A percentile compares a stretch with the other conserved stretches of the same genome.
phyloP scores from a whole-genome alignment of 2,329 filamentous ascomycete genomes.

The Zasmidium citrigriseum region DNA sequence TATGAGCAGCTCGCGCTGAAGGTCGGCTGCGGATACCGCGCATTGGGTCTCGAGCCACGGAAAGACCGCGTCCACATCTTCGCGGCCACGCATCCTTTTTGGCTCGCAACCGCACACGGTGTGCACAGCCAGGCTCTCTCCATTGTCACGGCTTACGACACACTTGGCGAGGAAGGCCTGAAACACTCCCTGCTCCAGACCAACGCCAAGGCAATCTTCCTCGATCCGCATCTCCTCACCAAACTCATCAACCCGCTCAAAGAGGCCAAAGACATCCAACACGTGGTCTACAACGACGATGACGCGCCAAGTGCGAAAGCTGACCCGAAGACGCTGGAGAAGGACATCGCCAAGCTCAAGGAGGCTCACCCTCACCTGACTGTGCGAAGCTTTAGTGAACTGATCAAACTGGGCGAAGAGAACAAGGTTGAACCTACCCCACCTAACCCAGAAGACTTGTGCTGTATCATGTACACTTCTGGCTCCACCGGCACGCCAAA shows the following conservation, averaged over 20 bases:
- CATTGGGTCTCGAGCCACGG: conserved; percentile 66
- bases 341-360: conserved; percentile 57
- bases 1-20: conserved; percentile 71
- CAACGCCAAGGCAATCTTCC: conserved; percentile 77
- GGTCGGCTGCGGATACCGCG: conserved; percentile 71
- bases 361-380: conserved; percentile 54
- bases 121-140: conserved; percentile 81
- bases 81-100: conserved; percentile 78
- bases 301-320: conserved; percentile 34
- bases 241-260: conserved; percentile 56
- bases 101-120: conserved; percentile 72
- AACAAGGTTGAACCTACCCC: conserved; percentile 71
- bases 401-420: conserved; percentile 59
- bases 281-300: conserved; percentile 61
- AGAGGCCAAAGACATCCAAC: conserved; percentile 57
- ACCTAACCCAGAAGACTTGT: conserved; percentile 73
- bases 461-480: conserved; percentile 81
- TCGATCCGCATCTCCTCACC: conserved; percentile 73
- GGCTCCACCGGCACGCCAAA: conserved; percentile 88
- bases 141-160: conserved; percentile 94
- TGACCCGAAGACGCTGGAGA: conserved; percentile 49
- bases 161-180: conserved; percentile 79
- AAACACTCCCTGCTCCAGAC: conserved; percentile 85
- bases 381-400: conserved; percentile 57
- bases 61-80: conserved; percentile 76